Evolutionary conservation across 441 rosid genomes (phyloP).

Genomic region (Adansonia rubrostipa): DNA sequence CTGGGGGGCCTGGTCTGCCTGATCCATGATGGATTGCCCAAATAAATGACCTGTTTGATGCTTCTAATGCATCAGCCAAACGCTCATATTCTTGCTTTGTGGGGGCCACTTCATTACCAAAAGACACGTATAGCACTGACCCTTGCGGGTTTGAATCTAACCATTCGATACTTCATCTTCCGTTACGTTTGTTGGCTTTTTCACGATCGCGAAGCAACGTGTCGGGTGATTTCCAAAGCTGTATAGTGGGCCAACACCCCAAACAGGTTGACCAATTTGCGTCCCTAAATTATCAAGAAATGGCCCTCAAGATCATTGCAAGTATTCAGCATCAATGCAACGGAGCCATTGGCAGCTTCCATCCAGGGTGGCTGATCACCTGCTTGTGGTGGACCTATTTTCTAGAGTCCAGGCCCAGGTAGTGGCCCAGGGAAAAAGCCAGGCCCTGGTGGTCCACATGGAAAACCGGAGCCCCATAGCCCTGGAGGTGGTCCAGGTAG

Average conservation of each 20-base stretch:
- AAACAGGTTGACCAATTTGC: slow-evolving; percentile 39
- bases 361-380: slow-evolving; percentile 45
- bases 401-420: neutral
- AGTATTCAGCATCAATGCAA: slow-evolving; percentile 43
- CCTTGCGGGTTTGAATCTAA: slow-evolving; percentile 48
- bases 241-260: slow-evolving; percentile 44
- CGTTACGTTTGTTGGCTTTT: slow-evolving; percentile 34
- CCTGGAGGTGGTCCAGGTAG: slow-evolving; percentile 27
- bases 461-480: slow-evolving; percentile 8
- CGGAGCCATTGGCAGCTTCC: slow-evolving; percentile 28
- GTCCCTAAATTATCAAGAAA: slow-evolving; percentile 32
- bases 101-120: slow-evolving; percentile 59
- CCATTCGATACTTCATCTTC: slow-evolving; percentile 52
- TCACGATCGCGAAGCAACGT: slow-evolving; percentile 37
- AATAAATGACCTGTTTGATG: slow-evolving; percentile 42
- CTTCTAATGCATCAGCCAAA: slow-evolving; percentile 44
- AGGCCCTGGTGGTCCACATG: slow-evolving; percentile 15
- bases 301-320: slow-evolving; percentile 44
- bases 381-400: slow-evolving; percentile 27
- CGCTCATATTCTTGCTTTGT: slow-evolving; percentile 39
- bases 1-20: slow-evolving; percentile 41
- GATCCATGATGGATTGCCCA: slow-evolving; percentile 51
- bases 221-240: slow-evolving; percentile 36
- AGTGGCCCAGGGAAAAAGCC: slow-evolving; percentile 11
- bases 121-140: slow-evolving; percentile 53